These are phyloP conservation scores for Rhodotorula paludigena DNA, from an alignment of 768 basidiomycete species.

Conservation along the genomic window DNA sequence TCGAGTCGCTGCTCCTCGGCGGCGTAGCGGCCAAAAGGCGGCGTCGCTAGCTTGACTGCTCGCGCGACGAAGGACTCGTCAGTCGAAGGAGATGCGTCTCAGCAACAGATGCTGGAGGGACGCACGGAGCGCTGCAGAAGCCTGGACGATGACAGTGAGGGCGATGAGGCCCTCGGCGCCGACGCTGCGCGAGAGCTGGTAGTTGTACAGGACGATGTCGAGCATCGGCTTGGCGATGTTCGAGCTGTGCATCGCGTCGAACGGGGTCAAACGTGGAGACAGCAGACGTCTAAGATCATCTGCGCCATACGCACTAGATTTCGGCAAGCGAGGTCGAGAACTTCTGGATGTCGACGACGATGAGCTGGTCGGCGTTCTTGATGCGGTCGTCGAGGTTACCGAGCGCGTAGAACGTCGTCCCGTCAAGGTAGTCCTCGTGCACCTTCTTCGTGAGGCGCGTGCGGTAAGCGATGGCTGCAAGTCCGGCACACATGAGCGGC, in stretches of 20 bases:
- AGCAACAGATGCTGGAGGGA: background rate
- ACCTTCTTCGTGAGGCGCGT: slow-evolving; percentile 79
- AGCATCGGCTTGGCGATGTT: slow-evolving; percentile 90
- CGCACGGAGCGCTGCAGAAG: slow-evolving; percentile 73
- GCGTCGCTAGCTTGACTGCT: slow-evolving; percentile 80
- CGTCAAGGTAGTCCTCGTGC: slow-evolving; percentile 74
- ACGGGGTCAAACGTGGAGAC: background rate
- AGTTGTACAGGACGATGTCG: slow-evolving; percentile 91
- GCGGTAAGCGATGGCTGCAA: slow-evolving; percentile 68
- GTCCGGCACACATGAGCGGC: background rate
- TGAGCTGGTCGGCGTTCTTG: slow-evolving; percentile 96
- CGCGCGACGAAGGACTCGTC: slow-evolving; percentile 4
- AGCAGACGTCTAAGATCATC: rapidly evolving
- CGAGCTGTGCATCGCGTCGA: slow-evolving; percentile 27
- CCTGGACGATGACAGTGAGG: slow-evolving; percentile 76
- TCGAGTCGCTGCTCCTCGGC: slow-evolving; percentile 81
- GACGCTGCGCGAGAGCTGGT: slow-evolving; percentile 86
- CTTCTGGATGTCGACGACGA: slow-evolving; percentile 89
- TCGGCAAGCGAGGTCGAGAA: slow-evolving; percentile 86
- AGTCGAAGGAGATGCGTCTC: background rate
- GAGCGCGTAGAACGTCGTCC: slow-evolving; percentile 89
- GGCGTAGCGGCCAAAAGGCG: slow-evolving; percentile 85
- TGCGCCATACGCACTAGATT: slow-evolving; percentile 75
- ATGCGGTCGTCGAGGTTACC: slow-evolving; percentile 92
- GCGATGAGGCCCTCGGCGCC: slow-evolving; percentile 70